Evolutionary conservation across 208 protist genomes (phyloP).

Genomic region (Lotmaria passim): DNA sequence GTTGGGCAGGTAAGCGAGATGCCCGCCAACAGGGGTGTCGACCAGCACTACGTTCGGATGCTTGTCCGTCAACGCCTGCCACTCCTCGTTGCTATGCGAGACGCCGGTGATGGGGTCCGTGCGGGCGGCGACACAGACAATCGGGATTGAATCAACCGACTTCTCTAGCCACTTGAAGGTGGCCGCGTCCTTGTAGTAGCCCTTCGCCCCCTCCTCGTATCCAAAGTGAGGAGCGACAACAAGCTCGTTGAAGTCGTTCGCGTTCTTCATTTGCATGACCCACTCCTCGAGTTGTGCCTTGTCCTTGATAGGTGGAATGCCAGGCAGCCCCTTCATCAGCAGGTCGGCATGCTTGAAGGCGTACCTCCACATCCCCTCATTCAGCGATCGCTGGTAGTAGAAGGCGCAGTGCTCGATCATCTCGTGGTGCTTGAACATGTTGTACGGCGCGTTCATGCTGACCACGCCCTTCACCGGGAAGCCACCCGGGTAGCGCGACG

Average conservation of each 20-base stretch:
- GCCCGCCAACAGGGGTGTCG: slow-evolving; percentile 61
- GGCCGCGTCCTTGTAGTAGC: slow-evolving; percentile 54
- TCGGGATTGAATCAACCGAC: slow-evolving; percentile 28
- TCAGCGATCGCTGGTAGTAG: slow-evolving; percentile 43
- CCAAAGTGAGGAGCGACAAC: slow-evolving; percentile 59
- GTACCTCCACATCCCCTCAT: slow-evolving; percentile 42
- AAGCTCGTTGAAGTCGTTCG: slow-evolving; percentile 50
- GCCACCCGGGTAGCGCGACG: slow-evolving; percentile 25
- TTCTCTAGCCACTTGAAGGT: slow-evolving; percentile 42
- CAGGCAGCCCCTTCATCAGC: slow-evolving; percentile 30
- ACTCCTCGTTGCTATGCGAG: slow-evolving; percentile 31
- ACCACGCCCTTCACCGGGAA: slow-evolving; percentile 35
- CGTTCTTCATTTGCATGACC: slow-evolving; percentile 23
- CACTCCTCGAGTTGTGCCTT: slow-evolving; percentile 18
- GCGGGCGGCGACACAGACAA: slow-evolving; percentile 47
- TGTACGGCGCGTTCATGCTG: slow-evolving; percentile 49
- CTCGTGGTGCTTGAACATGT: slow-evolving; percentile 45
- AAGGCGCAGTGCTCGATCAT: slow-evolving; percentile 29
- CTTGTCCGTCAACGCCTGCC: slow-evolving; percentile 42
- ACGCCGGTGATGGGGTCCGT: slow-evolving; percentile 53
- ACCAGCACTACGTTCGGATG: slow-evolving; percentile 54
- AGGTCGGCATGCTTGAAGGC: slow-evolving; percentile 41
- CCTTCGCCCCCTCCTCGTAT: slow-evolving; percentile 31
- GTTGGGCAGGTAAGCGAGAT: slow-evolving; percentile 53
- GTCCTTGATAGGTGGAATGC: slow-evolving; percentile 25